phyloP scores from a whole-genome alignment of 177 flowering plant species.

The Telopea speciosissima region DNA sequence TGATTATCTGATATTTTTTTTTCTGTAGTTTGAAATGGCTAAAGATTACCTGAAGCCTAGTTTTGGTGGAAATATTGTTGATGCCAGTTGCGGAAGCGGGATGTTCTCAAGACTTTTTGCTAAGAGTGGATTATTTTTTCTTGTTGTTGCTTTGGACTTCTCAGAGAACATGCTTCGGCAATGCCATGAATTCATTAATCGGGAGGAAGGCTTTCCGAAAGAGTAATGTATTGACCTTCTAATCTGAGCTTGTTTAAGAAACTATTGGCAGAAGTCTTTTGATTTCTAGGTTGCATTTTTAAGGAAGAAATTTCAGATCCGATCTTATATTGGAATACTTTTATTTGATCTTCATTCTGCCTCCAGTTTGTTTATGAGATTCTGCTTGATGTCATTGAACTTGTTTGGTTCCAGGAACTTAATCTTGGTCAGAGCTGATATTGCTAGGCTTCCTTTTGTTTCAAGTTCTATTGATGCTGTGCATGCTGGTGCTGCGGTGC shows the following conservation, averaged over 20 bases:
- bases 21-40: constrained; percentile 82
- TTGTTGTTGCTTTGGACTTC: constrained; percentile 79
- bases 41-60: constrained; percentile 66
- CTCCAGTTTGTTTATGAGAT: neutral
- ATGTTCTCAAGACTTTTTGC: constrained; percentile 74
- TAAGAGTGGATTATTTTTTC: constrained; percentile 74
- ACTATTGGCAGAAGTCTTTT: neutral
- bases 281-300: neutral
- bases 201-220: constrained; percentile 59
- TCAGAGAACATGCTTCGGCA: constrained; percentile 82
- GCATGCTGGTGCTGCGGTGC: constrained; percentile 96
- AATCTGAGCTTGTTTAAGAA: constrained; percentile 1
- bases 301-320: neutral
- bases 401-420: constrained; percentile 45
- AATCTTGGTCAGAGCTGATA: constrained; percentile 81
- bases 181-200: constrained; percentile 56
- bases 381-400: neutral
- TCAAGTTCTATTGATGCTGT: constrained; percentile 82
- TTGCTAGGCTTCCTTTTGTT: constrained; percentile 80
- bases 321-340: neutral
- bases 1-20: constrained; percentile 7
- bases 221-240: constrained; percentile 36
- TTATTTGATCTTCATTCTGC: neutral
- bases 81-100: constrained; percentile 99
- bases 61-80: constrained; percentile 74